Percentiles rank a stretch among this genome's conserved stretches.
These are phyloP conservation scores for Bathelium albidoporum DNA, from an alignment of 495 filamentous ascomycete genomes.

Conservation along the genomic window DNA sequence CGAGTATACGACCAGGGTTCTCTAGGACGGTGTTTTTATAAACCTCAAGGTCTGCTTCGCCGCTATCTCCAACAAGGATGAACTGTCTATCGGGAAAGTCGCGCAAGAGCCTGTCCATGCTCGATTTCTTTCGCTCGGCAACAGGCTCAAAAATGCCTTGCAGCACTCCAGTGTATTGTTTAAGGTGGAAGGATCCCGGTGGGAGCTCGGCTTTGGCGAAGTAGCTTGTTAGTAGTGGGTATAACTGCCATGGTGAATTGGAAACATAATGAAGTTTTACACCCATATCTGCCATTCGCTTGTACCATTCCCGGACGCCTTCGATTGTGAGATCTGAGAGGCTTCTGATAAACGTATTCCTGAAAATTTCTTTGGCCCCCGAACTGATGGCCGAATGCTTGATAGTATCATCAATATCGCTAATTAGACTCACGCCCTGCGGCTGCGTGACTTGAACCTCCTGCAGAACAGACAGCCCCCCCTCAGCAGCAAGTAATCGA, in stretches of 20 bases:
- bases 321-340: conserved; percentile 68
- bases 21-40: conserved; percentile 85
- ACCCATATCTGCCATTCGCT: conserved; percentile 59
- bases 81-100: conserved; percentile 90
- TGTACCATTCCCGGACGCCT: conserved; percentile 87
- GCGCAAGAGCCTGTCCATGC: conserved; percentile 69
- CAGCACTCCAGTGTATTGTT: conserved; percentile 90
- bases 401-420: conserved; percentile 95
- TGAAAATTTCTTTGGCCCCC: conserved; percentile 86
- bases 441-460: conserved; percentile 66
- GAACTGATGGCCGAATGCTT: conserved; percentile 84
- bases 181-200: conserved; percentile 81
- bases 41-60: conserved; percentile 92
- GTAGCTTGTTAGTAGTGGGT: conserved; percentile 72
- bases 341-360: conserved; percentile 87
- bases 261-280: conserved; percentile 86
- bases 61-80: conserved; percentile 87
- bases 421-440: conserved; percentile 83
- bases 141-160: conserved; percentile 98
- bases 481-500: conserved; percentile 72
- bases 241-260: conserved; percentile 93
- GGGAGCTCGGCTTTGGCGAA: conserved; percentile 74
- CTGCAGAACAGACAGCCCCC: conserved; percentile 62
- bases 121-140: conserved; percentile 81
- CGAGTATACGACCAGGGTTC: conserved; percentile 71